These are phyloP conservation scores for Vanrija sp. DNA, from an alignment of 1,284 basidiomycete species.

Conservation along the genomic window DNA sequence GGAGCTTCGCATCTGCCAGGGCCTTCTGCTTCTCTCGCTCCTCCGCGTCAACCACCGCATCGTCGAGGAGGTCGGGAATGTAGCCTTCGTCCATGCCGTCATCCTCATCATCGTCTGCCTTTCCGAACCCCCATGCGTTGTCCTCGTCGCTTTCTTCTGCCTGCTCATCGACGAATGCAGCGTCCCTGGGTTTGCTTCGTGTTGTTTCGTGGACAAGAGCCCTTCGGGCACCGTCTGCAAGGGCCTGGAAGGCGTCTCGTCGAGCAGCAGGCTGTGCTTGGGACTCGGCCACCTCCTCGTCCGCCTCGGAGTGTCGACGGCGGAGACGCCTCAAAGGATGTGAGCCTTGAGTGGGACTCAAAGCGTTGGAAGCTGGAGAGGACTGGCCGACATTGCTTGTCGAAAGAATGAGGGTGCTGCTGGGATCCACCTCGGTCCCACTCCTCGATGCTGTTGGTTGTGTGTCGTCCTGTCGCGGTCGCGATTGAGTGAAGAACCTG, in stretches of 20 bases:
- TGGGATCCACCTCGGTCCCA: not conserved
- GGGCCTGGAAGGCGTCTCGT: conserved; percentile 1
- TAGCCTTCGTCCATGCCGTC: conserved; percentile 29
- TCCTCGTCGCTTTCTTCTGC: conserved; percentile 52
- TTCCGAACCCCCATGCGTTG: conserved; percentile 27
- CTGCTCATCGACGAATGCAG: conserved; percentile 32
- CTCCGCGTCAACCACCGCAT: conserved; percentile 28
- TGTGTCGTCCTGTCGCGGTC: conserved; percentile 11
- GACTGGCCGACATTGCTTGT: not conserved
- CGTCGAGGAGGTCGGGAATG: conserved; percentile 36
- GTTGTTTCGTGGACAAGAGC: not conserved
- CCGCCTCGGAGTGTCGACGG: conserved; percentile 11
- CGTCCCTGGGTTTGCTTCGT: not conserved
- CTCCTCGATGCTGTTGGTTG: not conserved
- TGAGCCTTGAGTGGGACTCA: not conserved
- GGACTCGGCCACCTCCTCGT: not conserved
- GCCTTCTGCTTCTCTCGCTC: conserved; percentile 24
- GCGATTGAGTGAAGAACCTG: conserved; percentile 45
- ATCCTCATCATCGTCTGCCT: conserved; percentile 31
- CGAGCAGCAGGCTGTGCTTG: not conserved
- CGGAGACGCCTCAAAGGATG: conserved; percentile 6
- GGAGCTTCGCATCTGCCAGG: conserved; percentile 29
- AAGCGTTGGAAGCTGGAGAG: not conserved
- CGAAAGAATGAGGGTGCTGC: not conserved
- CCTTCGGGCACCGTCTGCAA: conserved; percentile 6